These are phyloP conservation scores for Thalassiosira livingstoniorum DNA, from an alignment of 352 stramenopile species.

Conservation along the genomic window DNA sequence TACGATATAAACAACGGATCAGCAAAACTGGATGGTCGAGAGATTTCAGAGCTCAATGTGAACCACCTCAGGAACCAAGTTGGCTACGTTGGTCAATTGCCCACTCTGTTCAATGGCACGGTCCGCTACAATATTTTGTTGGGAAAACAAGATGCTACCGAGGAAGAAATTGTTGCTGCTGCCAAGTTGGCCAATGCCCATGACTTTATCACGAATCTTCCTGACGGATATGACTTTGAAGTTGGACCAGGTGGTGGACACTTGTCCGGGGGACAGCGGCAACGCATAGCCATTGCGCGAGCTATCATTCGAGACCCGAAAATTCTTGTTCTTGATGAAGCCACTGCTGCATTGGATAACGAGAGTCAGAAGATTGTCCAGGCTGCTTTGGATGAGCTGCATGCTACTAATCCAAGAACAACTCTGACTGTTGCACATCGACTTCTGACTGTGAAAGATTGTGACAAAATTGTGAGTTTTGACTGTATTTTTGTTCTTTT, in stretches of 20 bases:
- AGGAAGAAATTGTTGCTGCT: constrained; percentile 83
- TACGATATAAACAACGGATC: constrained; percentile 77
- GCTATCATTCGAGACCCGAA: constrained; percentile 90
- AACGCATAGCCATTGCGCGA: constrained; percentile 89
- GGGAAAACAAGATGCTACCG: constrained; percentile 56
- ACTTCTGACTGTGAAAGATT: constrained; percentile 43
- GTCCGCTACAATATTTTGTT: constrained; percentile 85
- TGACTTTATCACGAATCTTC: constrained; percentile 87
- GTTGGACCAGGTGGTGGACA: constrained; percentile 89
- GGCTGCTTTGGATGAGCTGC: constrained; percentile 63
- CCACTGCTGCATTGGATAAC: constrained; percentile 81
- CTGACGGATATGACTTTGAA: constrained; percentile 85
- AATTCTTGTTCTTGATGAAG: constrained; percentile 86
- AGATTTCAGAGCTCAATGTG: constrained; percentile 61
- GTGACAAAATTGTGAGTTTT: constrained; percentile 53
- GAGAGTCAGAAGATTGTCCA: constrained; percentile 77
- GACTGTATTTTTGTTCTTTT: no score
- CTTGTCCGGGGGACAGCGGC: constrained; percentile 92
- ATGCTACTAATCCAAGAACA: constrained; percentile 78
- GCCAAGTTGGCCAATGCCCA: constrained; percentile 89
- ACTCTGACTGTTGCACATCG: constrained; percentile 95
- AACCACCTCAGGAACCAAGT: constrained; percentile 43
- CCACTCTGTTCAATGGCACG: constrained; percentile 88
- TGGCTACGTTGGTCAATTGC: constrained; percentile 87
- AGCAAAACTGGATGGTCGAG: constrained; percentile 81